Evolutionary conservation across 331 rosid genomes (phyloP).

Genomic region (Quercus lobata): DNA sequence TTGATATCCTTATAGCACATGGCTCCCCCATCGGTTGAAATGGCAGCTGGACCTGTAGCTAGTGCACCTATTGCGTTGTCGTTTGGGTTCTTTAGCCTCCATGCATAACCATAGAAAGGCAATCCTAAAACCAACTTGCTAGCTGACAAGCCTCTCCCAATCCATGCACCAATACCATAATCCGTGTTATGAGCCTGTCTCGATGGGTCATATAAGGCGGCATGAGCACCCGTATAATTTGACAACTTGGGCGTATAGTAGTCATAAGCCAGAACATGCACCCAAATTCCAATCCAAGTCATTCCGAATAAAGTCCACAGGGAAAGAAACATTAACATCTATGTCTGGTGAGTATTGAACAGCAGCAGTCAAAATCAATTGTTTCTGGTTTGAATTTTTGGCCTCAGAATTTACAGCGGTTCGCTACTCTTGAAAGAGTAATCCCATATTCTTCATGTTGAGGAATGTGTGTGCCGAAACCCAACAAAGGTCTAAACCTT

Average conservation of each 20-base stretch:
- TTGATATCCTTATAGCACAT: constrained; percentile 22
- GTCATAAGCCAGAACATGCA: constrained; percentile 41
- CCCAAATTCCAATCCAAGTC: constrained; percentile 45
- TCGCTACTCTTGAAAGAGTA: constrained; percentile 17
- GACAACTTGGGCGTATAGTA: constrained; percentile 29
- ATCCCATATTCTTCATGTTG: constrained; percentile 19
- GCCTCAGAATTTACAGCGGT: constrained; percentile 17
- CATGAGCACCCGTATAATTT: background rate
- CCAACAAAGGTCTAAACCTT: constrained; percentile 29
- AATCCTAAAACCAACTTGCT: constrained; percentile 46
- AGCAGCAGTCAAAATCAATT: constrained; percentile 23
- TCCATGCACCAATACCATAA: too few relatives aligned
- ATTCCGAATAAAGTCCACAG: constrained; percentile 32
- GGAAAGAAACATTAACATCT: constrained; percentile 11
- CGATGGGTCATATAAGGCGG: too few relatives aligned
- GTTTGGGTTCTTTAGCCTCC: constrained; percentile 33
- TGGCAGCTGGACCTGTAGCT: constrained; percentile 23
- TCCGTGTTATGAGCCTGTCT: too few relatives aligned
- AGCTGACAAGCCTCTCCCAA: too few relatives aligned
- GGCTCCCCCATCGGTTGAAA: constrained; percentile 14
- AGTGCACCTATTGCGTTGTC: constrained; percentile 6
- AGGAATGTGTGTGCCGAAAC: background rate
- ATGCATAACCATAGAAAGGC: constrained; percentile 55
- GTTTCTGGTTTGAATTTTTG: background rate
- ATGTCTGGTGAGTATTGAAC: constrained; percentile 15